Conservation (phyloP, 768 basidiomycete species). For the Xanthoconium purpureum region DNA sequence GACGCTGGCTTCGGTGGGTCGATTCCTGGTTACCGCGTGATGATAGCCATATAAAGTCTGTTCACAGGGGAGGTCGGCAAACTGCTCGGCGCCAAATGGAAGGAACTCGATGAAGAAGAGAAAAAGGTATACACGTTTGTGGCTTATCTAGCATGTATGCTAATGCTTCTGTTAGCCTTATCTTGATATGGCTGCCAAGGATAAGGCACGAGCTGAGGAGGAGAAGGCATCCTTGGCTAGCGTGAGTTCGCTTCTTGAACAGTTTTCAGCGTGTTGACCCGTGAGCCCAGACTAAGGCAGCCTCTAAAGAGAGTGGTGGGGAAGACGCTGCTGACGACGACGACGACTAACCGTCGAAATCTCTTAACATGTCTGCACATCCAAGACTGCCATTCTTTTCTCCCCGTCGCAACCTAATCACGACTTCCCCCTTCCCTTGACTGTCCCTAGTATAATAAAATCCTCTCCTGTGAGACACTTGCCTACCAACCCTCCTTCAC, state of each 20-base stretch:
- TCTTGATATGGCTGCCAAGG: constrained; percentile 77
- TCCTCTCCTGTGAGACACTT: constrained; percentile 27
- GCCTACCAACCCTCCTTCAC: constrained; percentile 20
- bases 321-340: constrained; percentile 37
- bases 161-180: constrained; percentile 62
- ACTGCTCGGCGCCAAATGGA: constrained; percentile 95
- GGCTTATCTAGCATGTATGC: background rate
- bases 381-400: constrained; percentile 13
- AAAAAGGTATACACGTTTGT: constrained; percentile 67
- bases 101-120: constrained; percentile 87
- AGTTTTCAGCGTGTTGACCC: background rate
- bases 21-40: background rate
- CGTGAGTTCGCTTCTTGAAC: constrained; percentile 29
- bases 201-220: constrained; percentile 84
- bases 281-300: constrained; percentile 16
- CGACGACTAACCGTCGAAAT: constrained; percentile 35
- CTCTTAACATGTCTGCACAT: constrained; percentile 11
- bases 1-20: constrained; percentile 84
- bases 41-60: background rate
- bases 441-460: constrained; percentile 21
- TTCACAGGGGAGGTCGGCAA: constrained; percentile 84
- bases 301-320: constrained; percentile 40
- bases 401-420: constrained; percentile 18
- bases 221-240: constrained; percentile 55
- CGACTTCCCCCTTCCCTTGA: constrained; percentile 3